These are phyloP conservation scores for Vitis rotundifolia DNA, from an alignment of 164 flowering plant genomes.

Conservation along the genomic window DNA sequence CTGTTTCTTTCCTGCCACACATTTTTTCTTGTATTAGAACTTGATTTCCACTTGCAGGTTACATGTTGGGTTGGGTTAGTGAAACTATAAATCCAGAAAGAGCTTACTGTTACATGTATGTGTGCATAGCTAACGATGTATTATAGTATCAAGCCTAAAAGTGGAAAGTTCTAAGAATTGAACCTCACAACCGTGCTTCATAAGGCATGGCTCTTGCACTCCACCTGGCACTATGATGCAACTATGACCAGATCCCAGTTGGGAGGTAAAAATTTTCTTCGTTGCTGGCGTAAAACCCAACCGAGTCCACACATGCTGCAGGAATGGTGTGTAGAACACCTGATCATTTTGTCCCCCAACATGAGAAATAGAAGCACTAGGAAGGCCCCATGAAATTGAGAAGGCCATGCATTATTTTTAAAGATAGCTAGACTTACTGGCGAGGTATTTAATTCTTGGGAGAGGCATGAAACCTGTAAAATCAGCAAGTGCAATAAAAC, in stretches of 20 bases:
- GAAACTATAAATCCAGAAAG: not conserved
- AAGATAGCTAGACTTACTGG: conserved; percentile 56
- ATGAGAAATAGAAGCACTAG: not conserved
- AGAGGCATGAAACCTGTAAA: conserved; percentile 83
- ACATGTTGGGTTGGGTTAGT: too few species aligned
- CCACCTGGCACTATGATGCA: conserved; percentile 96
- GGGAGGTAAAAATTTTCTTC: conserved; percentile 66
- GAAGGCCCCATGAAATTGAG: not conserved
- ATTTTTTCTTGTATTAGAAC: too few species aligned
- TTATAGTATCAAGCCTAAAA: not conserved
- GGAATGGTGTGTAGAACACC: conserved; percentile 88
- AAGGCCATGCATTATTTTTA: not conserved
- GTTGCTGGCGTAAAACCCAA: conserved; percentile 77
- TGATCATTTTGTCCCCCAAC: conserved; percentile 18
- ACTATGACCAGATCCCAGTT: conserved; percentile 78
- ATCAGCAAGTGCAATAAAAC: conserved; percentile 74
- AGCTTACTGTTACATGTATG: not conserved
- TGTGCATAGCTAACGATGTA: not conserved
- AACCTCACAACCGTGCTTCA: conserved; percentile 88
- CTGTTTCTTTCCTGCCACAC: too few species aligned
- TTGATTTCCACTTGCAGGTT: too few species aligned
- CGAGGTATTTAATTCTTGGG: conserved; percentile 79
- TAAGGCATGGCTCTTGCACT: conserved; percentile 69
- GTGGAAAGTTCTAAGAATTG: not conserved
- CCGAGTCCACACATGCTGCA: conserved; percentile 99